These are phyloP conservation scores for Xylariaceae sp. DNA, from an alignment of 2,329 filamentous ascomycete species.

Conservation along the genomic window DNA sequence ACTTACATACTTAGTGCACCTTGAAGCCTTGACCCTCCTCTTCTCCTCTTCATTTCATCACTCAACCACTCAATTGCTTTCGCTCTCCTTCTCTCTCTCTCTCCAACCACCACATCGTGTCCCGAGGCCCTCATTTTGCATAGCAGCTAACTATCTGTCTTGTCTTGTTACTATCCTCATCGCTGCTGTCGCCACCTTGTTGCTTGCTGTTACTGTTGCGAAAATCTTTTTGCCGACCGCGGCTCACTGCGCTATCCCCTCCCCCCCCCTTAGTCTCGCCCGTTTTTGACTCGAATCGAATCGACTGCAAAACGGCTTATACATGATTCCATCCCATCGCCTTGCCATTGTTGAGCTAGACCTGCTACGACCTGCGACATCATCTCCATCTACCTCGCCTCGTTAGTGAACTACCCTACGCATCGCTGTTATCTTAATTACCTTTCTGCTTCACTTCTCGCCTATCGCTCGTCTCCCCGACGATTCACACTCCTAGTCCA, in stretches of 20 bases:
- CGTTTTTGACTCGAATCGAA: constrained; percentile 11
- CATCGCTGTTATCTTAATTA: constrained; percentile 18
- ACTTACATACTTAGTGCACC: background rate
- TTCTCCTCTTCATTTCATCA: constrained; percentile 26
- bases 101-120: constrained; percentile 18
- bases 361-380: constrained; percentile 6
- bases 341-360: constrained; percentile 12
- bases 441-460: background rate
- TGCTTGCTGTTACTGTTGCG: background rate
- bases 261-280: constrained; percentile 4
- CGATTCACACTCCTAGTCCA: constrained; percentile 31
- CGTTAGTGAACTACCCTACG: constrained; percentile 3
- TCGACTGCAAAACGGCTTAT: constrained; percentile 15
- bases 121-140: constrained; percentile 22
- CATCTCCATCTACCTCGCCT: background rate
- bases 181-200: background rate
- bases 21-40: constrained; percentile 22
- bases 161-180: constrained; percentile 1
- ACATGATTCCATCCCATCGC: constrained; percentile 16
- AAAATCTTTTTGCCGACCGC: constrained; percentile 8
- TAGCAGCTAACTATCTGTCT: constrained; percentile 1
- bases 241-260: constrained; percentile 1
- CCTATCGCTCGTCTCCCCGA: constrained; percentile 26
- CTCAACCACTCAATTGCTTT: constrained; percentile 19
- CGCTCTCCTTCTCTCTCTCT: constrained; percentile 13